Evolutionary conservation across 805 yeast species (phyloP), one percentile per base, ranked within the genome.

Genomic region (Barnettozyma sp.): DNA sequence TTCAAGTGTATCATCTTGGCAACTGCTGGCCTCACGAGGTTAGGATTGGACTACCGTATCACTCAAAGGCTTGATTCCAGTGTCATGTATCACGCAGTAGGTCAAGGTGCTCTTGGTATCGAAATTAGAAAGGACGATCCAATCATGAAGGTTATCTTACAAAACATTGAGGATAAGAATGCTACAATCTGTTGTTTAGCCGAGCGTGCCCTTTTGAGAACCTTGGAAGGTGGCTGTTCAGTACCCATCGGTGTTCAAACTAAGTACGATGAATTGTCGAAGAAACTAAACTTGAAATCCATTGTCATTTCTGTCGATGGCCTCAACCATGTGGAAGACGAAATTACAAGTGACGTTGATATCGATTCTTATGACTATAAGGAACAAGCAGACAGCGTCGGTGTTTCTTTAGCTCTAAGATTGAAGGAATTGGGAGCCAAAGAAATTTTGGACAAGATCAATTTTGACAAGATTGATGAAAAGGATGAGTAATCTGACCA

Each of bases 51-150:
- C n/a, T 58, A 75, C 46, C 68, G 97, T 57, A 86, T 92, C 54
- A 78, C 95, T 6, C 67, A 72, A 43, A 70, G 67, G 45, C 67
- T 92, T 43, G 75, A 79, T 38, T 69, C 77, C 5, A 82, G 84
- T 22, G 83, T 80, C 37, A 84, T 90, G 95, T 82, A 78, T 55
- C 84, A 90, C 56, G 96, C 98, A 1, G 96, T 92, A 30, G 98
- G 98, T n/a, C 98, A 92, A 64, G 98, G 98, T 44, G 97, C 97
- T 1, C 62, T 92, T 30, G 98, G 97, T 14, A 65, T 92, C 19
- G 98, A 92, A 62, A 84, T 90, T 46, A 72, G 94, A 49, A 70
- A 70, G 40, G 72, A 70, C 40, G 95, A 92, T 58, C 52, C 58
- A 6, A 62, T 65, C 33, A 73, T 83, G 60, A 63, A 63, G 47